Evolutionary conservation across 164 flowering plant genomes (phyloP).

Genomic region (Euptelea pleiosperma): DNA sequence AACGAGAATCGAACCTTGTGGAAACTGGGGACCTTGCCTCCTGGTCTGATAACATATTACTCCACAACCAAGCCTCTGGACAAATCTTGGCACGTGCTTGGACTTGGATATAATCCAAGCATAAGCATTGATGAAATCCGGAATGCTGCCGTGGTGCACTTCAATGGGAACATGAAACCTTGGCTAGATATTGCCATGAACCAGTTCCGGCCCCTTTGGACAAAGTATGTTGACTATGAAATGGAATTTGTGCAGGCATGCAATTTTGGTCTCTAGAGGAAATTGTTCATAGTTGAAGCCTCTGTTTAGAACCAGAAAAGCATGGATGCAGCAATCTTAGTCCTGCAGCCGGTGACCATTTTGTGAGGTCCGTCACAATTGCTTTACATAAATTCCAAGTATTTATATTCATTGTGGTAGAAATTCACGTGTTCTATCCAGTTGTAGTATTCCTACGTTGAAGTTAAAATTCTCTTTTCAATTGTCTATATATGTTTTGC

Average conservation of each 20-base stretch:
- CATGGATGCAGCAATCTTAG: neutral
- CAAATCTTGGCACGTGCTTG: constrained; percentile 12
- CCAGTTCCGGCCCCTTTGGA: constrained; percentile 12
- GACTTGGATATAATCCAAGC: constrained; percentile 9
- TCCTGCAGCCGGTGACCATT: neutral
- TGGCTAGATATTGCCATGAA: constrained; percentile 10
- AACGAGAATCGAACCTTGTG: constrained; percentile 12
- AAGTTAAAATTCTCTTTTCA: constrained; percentile 1
- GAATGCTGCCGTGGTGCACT: constrained; percentile 10
- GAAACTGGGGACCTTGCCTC: constrained; percentile 11
- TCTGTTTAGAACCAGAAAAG: neutral
- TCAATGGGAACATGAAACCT: constrained; percentile 10
- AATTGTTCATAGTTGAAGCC: constrained; percentile 14
- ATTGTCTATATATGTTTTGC: neutral
- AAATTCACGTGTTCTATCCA: neutral
- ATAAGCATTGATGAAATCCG: constrained; percentile 9
- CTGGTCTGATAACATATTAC: constrained; percentile 12
- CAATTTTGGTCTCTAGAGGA: constrained; percentile 12
- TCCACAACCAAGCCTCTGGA: constrained; percentile 11
- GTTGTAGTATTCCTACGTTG: neutral
- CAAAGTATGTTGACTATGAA: constrained; percentile 10
- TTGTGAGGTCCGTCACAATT: neutral
- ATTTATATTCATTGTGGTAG: neutral
- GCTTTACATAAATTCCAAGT: neutral
- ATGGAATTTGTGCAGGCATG: constrained; percentile 9